Conservation (phyloP, 1,284 basidiomycete genomes). For the Trametes polyzona region DNA sequence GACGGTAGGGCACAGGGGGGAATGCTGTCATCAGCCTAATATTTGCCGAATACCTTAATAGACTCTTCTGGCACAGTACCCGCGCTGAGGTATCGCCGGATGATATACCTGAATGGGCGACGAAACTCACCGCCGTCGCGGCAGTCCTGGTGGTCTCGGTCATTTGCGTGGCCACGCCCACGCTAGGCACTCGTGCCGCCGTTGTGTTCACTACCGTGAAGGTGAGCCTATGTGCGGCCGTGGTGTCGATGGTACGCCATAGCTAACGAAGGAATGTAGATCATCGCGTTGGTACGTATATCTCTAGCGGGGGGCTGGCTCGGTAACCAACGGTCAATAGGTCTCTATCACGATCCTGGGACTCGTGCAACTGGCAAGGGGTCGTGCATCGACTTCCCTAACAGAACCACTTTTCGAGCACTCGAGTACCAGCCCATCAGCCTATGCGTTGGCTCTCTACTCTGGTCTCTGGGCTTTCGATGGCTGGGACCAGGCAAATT, state of each 20-base stretch:
- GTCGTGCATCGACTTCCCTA: conserved; percentile 68
- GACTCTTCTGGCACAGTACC: conserved; percentile 71
- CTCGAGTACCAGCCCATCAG: conserved; percentile 78
- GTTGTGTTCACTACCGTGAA: conserved; percentile 90
- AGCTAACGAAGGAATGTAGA: conserved; percentile 39
- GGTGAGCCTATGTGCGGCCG: conserved; percentile 43
- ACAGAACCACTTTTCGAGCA: conserved; percentile 71
- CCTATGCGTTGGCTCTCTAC: conserved; percentile 93
- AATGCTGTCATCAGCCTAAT: conserved; percentile 76
- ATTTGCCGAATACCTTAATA: conserved; percentile 87
- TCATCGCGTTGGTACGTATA: conserved; percentile 56
- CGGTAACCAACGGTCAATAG: conserved; percentile 39
- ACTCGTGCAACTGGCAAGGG: conserved; percentile 71
- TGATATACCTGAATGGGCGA: conserved; percentile 89
- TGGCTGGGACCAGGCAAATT: conserved; percentile 92
- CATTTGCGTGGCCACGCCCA: conserved; percentile 81
- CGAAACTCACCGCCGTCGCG: conserved; percentile 82
- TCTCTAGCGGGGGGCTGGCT: background rate
- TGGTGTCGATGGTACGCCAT: background rate
- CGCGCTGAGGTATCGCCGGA: conserved; percentile 69
- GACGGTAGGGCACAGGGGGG: conserved; percentile 43
- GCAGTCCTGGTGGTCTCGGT: conserved; percentile 76
- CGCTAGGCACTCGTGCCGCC: conserved; percentile 80
- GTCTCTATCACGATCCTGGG: conserved; percentile 74
- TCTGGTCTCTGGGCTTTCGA: conserved; percentile 96